Percentiles rank a stretch among this genome's conserved stretches.
phyloP scores from a whole-genome alignment of 2,329 filamentous ascomycete species.

The Colletotrichum filicis region DNA sequence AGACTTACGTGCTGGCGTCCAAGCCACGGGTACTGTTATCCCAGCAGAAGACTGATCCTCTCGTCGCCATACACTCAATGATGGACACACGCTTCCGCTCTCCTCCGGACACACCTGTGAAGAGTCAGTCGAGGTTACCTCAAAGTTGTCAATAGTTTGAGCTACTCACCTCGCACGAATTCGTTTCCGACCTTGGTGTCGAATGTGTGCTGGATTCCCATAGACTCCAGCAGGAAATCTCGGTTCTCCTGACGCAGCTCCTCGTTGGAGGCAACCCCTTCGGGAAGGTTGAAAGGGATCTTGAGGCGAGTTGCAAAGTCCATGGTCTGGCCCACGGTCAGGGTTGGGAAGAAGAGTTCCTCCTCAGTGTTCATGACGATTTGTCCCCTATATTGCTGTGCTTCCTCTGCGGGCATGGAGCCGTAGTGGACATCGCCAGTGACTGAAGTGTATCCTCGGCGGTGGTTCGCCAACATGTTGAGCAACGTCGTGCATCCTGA shows the following conservation, averaged over 20 bases:
- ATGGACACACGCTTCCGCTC: slow-evolving; percentile 78
- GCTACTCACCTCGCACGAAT: slow-evolving; percentile 63
- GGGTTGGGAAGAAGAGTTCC: slow-evolving; percentile 70
- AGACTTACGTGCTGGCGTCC: slow-evolving; percentile 67
- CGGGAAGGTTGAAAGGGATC: slow-evolving; percentile 59
- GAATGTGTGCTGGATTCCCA: slow-evolving; percentile 68
- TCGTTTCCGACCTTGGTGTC: slow-evolving; percentile 77
- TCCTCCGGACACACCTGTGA: slow-evolving; percentile 66
- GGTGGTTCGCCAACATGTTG: slow-evolving; percentile 74
- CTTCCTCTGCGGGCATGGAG: slow-evolving; percentile 57
- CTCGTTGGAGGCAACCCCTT: slow-evolving; percentile 52
- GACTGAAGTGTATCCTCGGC: slow-evolving; percentile 68
- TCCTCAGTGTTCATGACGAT: slow-evolving; percentile 80
- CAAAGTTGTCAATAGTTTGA: too few relatives aligned
- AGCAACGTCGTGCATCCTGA: slow-evolving; percentile 78
- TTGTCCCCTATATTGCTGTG: slow-evolving; percentile 64
- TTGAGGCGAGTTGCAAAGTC: slow-evolving; percentile 75
- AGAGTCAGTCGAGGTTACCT: too few relatives aligned
- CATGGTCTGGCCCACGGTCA: slow-evolving; percentile 78
- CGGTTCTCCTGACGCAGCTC: slow-evolving; percentile 58
- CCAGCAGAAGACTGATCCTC: slow-evolving; percentile 72
- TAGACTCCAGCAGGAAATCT: slow-evolving; percentile 66
- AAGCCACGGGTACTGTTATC: slow-evolving; percentile 75
- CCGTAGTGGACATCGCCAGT: slow-evolving; percentile 69
- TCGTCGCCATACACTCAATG: slow-evolving; percentile 69